Conservation (phyloP, 495 filamentous ascomycete species). For the Bacidia rubella region DNA sequence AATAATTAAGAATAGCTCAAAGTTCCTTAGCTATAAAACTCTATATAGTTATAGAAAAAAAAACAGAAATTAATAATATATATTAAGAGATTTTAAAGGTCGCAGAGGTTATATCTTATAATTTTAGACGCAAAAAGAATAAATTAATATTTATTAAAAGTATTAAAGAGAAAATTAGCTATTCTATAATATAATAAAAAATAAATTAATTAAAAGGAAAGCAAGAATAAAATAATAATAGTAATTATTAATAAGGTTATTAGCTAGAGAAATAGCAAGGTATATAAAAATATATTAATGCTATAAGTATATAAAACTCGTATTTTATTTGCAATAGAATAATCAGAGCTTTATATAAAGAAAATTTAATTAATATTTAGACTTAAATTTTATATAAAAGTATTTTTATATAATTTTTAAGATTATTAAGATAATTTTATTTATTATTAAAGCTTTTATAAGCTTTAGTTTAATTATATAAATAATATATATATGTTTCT, state of each 20-base stretch:
- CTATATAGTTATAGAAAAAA: neutral
- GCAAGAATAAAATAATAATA: neutral
- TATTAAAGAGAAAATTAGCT: neutral
- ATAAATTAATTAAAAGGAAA: neutral
- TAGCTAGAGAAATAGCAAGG: neutral
- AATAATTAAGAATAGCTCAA: neutral
- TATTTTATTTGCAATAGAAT: neutral
- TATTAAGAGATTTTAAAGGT: neutral
- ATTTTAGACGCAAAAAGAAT: neutral
- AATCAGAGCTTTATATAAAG: neutral
- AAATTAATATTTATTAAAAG: neutral
- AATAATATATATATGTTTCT: neutral
- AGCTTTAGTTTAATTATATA: neutral
- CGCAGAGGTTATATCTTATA: neutral
- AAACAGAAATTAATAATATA: neutral
- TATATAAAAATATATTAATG: too few relatives aligned
- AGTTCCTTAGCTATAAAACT: neutral
- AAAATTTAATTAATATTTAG: neutral
- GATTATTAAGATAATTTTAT: neutral
- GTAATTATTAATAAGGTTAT: neutral
- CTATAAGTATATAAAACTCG: neutral
- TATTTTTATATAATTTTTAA: neutral
- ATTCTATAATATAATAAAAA: neutral
- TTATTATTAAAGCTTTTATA: neutral
- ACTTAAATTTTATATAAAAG: neutral